A percentile compares a stretch with the other conserved stretches of the same genome.
phyloP scores from a whole-genome alignment of 2,329 filamentous ascomycete species.

The Exserohilum turcica region DNA sequence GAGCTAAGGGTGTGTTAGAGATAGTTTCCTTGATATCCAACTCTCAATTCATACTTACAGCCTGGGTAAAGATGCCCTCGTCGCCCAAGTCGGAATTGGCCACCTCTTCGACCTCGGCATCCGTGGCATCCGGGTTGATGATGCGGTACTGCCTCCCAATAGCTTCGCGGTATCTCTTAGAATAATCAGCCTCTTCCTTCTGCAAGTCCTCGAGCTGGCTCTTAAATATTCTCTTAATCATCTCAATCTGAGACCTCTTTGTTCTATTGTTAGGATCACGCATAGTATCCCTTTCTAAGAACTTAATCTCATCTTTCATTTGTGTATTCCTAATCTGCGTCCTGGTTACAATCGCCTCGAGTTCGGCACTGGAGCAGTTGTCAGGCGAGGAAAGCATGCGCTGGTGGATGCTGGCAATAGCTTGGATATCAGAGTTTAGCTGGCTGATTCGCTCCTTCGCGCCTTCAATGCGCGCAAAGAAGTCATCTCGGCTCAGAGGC shows the following conservation, averaged over 20 bases:
- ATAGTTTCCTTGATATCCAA: not conserved
- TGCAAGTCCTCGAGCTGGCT: constrained; percentile 72
- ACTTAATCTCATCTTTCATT: constrained; percentile 80
- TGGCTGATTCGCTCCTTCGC: constrained; percentile 70
- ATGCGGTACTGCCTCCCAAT: constrained; percentile 81
- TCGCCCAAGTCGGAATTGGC: constrained; percentile 74
- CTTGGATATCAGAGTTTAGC: constrained; percentile 67
- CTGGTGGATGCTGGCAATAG: constrained; percentile 73
- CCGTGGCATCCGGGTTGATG: constrained; percentile 79
- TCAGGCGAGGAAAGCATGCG: constrained; percentile 71
- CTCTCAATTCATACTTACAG: constrained; percentile 60
- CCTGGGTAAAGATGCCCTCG: constrained; percentile 81
- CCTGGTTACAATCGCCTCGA: constrained; percentile 72
- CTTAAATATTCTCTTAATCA: constrained; percentile 74
- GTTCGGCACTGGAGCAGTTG: constrained; percentile 55
- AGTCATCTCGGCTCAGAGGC: constrained; percentile 67
- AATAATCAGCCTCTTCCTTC: constrained; percentile 72
- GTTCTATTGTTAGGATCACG: constrained; percentile 67
- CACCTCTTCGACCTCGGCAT: constrained; percentile 72
- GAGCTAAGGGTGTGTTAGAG: constrained; percentile 57
- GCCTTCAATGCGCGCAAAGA: constrained; percentile 69
- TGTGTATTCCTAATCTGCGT: constrained; percentile 59
- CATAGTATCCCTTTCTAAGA: constrained; percentile 71
- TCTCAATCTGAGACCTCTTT: constrained; percentile 72
- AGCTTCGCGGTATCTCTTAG: constrained; percentile 73